These are phyloP conservation scores for Plasmodium adleri DNA, from an alignment of 169 alveolate species.

Conservation along the genomic window DNA sequence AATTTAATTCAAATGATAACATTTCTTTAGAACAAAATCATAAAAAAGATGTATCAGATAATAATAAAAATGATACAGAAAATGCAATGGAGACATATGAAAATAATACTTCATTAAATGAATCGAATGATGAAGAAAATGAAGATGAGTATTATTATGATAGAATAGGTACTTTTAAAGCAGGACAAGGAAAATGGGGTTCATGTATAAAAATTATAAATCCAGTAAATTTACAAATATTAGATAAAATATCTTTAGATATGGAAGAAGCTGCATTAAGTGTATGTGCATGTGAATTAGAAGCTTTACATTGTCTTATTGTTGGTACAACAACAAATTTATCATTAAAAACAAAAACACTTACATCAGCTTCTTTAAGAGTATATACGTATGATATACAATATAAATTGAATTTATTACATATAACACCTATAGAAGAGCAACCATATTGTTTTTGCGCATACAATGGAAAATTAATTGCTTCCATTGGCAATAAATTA, in stretches of 20 bases:
- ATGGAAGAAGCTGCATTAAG: slow-evolving; percentile 96
- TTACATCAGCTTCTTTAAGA: slow-evolving; percentile 75
- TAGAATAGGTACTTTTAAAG: slow-evolving; percentile 91
- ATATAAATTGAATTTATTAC: slow-evolving; percentile 85
- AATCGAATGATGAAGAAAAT: slow-evolving; percentile 74
- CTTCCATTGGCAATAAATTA: slow-evolving; percentile 93
- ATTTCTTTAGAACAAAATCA: slow-evolving; percentile 3
- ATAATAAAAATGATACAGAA: neutral
- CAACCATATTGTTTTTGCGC: slow-evolving; percentile 94
- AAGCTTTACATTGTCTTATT: slow-evolving; percentile 90
- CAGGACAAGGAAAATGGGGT: slow-evolving; percentile 96
- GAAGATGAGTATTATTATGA: slow-evolving; percentile 81
- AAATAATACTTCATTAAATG: slow-evolving; percentile 6
- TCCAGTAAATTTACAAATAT: slow-evolving; percentile 87
- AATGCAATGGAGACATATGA: neutral
- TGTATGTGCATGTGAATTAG: slow-evolving; percentile 90
- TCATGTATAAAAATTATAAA: slow-evolving; percentile 92
- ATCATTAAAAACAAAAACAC: slow-evolving; percentile 55
- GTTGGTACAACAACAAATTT: slow-evolving; percentile 93
- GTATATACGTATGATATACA: slow-evolving; percentile 84
- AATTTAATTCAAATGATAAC: neutral
- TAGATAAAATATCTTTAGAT: slow-evolving; percentile 92
- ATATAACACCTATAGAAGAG: slow-evolving; percentile 93
- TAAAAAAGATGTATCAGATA: slow-evolving; percentile 15
- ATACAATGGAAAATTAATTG: slow-evolving; percentile 94